Evolutionary conservation across 2,329 filamentous ascomycete genomes (phyloP), one percentile per base, ranked within the genome.

Genomic region (Colletotrichum higginsianum): DNA sequence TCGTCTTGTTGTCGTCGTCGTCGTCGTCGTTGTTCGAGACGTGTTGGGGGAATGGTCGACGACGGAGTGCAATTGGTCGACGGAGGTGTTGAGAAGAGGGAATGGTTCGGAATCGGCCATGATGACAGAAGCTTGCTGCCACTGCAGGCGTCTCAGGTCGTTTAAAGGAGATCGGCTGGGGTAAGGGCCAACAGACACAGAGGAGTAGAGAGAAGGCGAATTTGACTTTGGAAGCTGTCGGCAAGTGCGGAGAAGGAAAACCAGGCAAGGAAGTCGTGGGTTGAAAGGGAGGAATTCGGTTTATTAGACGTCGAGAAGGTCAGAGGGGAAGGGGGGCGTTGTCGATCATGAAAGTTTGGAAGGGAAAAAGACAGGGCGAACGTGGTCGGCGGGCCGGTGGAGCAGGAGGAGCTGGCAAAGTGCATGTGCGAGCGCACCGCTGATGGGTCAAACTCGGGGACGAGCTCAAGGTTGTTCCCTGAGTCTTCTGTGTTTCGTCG

Each of bases 21-120:
- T 35, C 35, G 35, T 77, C 53, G 77, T 84, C 74, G 86, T 85
- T 56, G 82, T 77, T 58, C 77, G 73, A 38, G 74, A 74, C 35
- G 73, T 76, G 70, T 79, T 80, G 23, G 23, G 56, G 38, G 69
- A 30, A 75, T 77, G 78, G 71, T 82, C 79, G 71, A 81, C 76
- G 56, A 74, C 77, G 55, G 82, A 81, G 76, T 84, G 83, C 74
- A 86, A 79, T 76, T 87, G 85, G 74, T 88, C 85, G 73, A 84
- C 84, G 61, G 86, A 82, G 61, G 84, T 83, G 79, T 84, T 87
- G 75, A 90, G 83, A 49, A 86, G 81, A 66, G 88, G 88, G 73
- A 90, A 90, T 23, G 88, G 88, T 79, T 90, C 88, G 72, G 84
- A 74, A 57, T 66, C 61, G 50, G 70, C 66, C 70, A 72, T 72